Evolutionary conservation across 2,329 filamentous ascomycete species (phyloP), one percentile per base, ranked within the genome.

Genomic region (Dactylellina cionopaga): DNA sequence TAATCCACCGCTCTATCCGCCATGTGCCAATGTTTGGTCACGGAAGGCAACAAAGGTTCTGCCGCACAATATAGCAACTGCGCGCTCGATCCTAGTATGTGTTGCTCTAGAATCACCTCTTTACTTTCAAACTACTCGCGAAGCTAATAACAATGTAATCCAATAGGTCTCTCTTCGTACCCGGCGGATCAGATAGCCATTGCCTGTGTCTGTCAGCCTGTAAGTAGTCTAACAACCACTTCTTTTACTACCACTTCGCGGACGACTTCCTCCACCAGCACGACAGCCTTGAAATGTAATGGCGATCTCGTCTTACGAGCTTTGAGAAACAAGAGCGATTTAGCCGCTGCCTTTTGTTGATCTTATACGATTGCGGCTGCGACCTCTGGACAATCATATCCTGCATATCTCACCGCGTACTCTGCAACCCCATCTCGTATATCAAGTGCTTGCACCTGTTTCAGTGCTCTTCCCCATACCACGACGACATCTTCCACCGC

Each of bases 391-490:
- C 19, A 59, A 5, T 9, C 10, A 17, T 59, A 59, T 25, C 55
- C 55, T 37, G 11, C 41, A 3, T 59, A 47, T 17, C 39, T 59
- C 3, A 46, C 55, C 10, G 4, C 39, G 33, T 59, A 31, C 17
- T 59, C 55, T 2, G 15, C 39, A 2, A 46, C 41, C n/a, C 33
- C 55, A 0, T 46, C 43, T 2, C 39, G 55, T 3, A 59, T 59
- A 11, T 59, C 55, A 1, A 59, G 55, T 7, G 55, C 39, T 6
- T 59, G 55, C 41, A 59, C 55, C 13, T 59, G 55, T 29, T 37
- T 39, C 9, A 4, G 5, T n/a, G 5, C 44, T 17, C 44, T 37
- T n/a, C 52, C 52, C 33, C 41, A 33, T 33, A 37, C 39, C 2
- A 37, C 27, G 15, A 35, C 39, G 5, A 39, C 35, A 4, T 9